Evolutionary conservation across 2,329 filamentous ascomycete genomes (phyloP).

Genomic region (Metarhizium album): DNA sequence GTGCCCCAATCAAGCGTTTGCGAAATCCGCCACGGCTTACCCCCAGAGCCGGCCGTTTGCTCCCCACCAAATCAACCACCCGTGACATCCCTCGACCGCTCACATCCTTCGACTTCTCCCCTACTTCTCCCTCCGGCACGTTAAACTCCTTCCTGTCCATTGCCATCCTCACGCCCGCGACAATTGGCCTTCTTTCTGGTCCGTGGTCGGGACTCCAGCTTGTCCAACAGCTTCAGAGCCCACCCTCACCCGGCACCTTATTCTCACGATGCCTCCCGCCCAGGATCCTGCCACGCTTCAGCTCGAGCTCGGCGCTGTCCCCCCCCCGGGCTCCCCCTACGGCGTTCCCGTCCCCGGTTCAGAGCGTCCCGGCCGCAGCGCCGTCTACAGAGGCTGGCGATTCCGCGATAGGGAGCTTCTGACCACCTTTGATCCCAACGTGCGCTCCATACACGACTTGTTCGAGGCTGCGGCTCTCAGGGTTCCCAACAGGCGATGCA

Average conservation of each 20-base stretch:
- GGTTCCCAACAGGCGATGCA: slow-evolving; percentile 57
- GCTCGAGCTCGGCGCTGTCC: slow-evolving; percentile 46
- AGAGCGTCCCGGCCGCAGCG: slow-evolving; percentile 58
- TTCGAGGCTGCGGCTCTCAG: slow-evolving; percentile 60
- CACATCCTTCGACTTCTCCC: background rate
- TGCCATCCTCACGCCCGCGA: background rate
- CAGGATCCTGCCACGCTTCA: slow-evolving; percentile 29
- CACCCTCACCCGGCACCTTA: background rate
- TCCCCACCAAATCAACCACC: no score
- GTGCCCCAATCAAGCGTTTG: slow-evolving; percentile 8
- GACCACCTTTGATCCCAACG: slow-evolving; percentile 57
- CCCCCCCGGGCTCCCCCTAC: slow-evolving; percentile 67
- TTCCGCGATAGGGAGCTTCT: slow-evolving; percentile 62
- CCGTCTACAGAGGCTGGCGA: slow-evolving; percentile 76
- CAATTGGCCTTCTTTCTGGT: background rate
- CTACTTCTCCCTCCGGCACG: background rate
- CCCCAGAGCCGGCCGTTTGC: background rate
- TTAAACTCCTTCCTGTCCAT: background rate
- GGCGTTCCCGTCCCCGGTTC: slow-evolving; percentile 67
- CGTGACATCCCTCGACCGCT: no score
- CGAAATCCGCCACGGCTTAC: slow-evolving; percentile 2
- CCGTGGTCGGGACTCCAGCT: background rate
- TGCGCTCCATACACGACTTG: slow-evolving; percentile 66
- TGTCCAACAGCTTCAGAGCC: slow-evolving; percentile 4
- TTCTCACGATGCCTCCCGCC: slow-evolving; percentile 21